A percentile compares a stretch with the other conserved stretches of the same genome.
Evolutionary conservation across 768 basidiomycete species (phyloP).

Genomic region (Mycena vitilis): DNA sequence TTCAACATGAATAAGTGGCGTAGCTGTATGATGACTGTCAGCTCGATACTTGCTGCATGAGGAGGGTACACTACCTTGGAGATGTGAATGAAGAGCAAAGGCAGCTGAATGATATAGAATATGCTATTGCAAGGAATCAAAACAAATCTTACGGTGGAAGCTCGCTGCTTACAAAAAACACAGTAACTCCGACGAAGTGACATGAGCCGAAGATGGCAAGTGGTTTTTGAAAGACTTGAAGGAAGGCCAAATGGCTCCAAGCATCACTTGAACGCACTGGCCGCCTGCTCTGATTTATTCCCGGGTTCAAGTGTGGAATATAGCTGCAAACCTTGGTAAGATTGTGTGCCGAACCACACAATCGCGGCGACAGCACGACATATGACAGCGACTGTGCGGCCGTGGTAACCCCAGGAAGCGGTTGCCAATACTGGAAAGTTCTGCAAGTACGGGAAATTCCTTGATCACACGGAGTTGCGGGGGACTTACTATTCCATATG

Average conservation of each 20-base stretch:
- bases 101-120: conserved; percentile 38
- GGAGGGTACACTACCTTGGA: conserved; percentile 21
- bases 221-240: conserved; percentile 57
- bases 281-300: conserved; percentile 28
- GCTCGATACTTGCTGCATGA: neutral
- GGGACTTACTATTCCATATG: conserved; percentile 33
- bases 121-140: conserved; percentile 26
- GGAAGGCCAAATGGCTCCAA: conserved; percentile 36
- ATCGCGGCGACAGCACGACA: conserved; percentile 35
- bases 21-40: conserved; percentile 19
- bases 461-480: neutral
- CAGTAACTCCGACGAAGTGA: conserved; percentile 57
- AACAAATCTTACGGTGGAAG: neutral
- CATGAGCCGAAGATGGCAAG: conserved; percentile 56
- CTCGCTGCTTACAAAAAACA: conserved; percentile 23
- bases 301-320: neutral
- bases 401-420: conserved; percentile 34
- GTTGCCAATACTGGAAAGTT: conserved; percentile 38
- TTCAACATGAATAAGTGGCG: conserved; percentile 40
- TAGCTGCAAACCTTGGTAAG: conserved; percentile 31
- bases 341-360: conserved; percentile 37
- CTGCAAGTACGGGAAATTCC: neutral
- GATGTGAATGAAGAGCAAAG: conserved; percentile 36
- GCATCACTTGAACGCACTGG: conserved; percentile 38
- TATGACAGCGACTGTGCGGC: conserved; percentile 36